These are phyloP conservation scores for Trichoderma brevicompactum DNA, from an alignment of 2,329 filamentous ascomycete species.

Conservation along the genomic window DNA sequence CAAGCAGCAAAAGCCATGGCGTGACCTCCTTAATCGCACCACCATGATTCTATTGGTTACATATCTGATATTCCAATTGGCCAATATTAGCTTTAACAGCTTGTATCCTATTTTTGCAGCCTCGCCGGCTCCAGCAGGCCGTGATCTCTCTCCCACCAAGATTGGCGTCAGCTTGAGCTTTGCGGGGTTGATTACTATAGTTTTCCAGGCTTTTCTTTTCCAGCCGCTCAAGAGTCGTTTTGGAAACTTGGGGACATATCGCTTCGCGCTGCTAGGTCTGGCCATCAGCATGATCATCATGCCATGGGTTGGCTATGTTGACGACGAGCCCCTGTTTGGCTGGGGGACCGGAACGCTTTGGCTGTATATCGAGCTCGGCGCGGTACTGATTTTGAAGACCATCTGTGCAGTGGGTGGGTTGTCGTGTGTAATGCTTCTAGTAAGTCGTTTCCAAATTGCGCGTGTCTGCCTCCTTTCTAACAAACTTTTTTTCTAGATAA, in stretches of 20 bases:
- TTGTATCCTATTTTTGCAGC: slow-evolving; percentile 93
- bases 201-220: slow-evolving; percentile 89
- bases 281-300: slow-evolving; percentile 82
- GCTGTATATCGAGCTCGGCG: slow-evolving; percentile 80
- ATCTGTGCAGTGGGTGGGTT: slow-evolving; percentile 87
- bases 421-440: slow-evolving; percentile 84
- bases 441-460: slow-evolving; percentile 49
- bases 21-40: slow-evolving; percentile 74
- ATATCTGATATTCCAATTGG: slow-evolving; percentile 90
- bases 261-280: slow-evolving; percentile 76
- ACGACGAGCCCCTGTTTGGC: slow-evolving; percentile 59
- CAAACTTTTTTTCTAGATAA: slow-evolving; percentile 63
- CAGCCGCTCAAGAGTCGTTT: slow-evolving; percentile 75
- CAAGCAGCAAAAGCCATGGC: slow-evolving; percentile 42
- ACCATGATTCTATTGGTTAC: slow-evolving; percentile 81
- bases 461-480: not conserved
- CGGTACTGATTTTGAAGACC: slow-evolving; percentile 84
- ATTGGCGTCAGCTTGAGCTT: slow-evolving; percentile 87
- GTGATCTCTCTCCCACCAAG: slow-evolving; percentile 73
- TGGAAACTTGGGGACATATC: slow-evolving; percentile 86
- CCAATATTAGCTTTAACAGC: slow-evolving; percentile 94
- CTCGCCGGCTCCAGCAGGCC: slow-evolving; percentile 73
- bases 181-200: slow-evolving; percentile 80
- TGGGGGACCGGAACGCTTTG: slow-evolving; percentile 66
- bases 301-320: slow-evolving; percentile 84